Conservation (phyloP, 2,329 filamentous ascomycete genomes). For the Neobulgaria alba region DNA sequence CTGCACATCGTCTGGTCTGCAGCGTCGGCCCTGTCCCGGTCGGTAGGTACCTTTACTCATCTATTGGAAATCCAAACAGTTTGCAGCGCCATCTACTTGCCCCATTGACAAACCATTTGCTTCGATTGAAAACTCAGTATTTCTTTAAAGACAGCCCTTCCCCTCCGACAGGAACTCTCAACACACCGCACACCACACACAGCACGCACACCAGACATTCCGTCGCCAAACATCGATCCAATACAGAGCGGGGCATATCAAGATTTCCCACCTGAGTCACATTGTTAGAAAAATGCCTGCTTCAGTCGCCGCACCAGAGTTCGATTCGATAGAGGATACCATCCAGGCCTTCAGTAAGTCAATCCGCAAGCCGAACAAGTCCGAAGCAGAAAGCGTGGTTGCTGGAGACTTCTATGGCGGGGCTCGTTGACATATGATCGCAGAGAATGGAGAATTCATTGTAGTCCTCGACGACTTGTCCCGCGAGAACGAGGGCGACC, state of each 20-base stretch:
- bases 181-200: no score
- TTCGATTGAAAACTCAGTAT: no score
- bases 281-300: slow-evolving; percentile 23
- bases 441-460: slow-evolving; percentile 81
- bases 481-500: slow-evolving; percentile 96
- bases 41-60: no score
- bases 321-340: slow-evolving; percentile 57
- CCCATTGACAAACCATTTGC: no score
- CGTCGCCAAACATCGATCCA: no score
- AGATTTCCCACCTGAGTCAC: slow-evolving; percentile 1
- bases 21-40: no score
- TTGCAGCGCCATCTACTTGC: no score
- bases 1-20: no score
- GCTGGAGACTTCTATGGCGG: neutral
- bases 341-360: slow-evolving; percentile 55
- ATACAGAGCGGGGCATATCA: neutral
- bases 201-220: no score
- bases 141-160: no score
- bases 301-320: slow-evolving; percentile 33
- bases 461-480: slow-evolving; percentile 87
- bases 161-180: no score
- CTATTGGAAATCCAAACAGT: no score
- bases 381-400: neutral
- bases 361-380: neutral
- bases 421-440: neutral